Conservation (phyloP, 108 stramenopile species). For the Heterococcus sp. region DNA sequence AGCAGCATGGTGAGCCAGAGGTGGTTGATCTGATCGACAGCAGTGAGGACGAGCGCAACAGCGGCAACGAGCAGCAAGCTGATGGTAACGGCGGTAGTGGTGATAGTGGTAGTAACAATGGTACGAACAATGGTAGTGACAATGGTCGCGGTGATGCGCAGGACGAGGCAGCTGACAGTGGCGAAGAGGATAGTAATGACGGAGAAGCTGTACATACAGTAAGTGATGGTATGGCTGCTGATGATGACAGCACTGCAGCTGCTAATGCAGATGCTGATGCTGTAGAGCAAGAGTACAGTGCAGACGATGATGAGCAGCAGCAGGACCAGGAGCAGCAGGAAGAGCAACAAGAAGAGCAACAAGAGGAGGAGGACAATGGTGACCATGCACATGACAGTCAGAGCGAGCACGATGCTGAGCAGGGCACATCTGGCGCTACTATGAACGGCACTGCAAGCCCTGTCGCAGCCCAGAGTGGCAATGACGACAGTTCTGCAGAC, state of each 20-base stretch:
- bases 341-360: too few species aligned
- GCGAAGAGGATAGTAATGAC: not conserved
- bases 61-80: not conserved
- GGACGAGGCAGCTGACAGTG: not conserved
- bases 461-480: too few species aligned
- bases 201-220: not conserved
- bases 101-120: not conserved
- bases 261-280: conserved; percentile 15
- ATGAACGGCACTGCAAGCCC: too few species aligned
- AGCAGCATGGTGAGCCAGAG: not conserved
- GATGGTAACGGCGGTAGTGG: not conserved
- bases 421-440: too few species aligned
- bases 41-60: not conserved
- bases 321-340: too few species aligned
- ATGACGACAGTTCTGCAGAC: too few species aligned
- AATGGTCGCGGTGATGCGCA: not conserved
- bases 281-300: conserved; percentile 21
- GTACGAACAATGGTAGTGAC: too few species aligned
- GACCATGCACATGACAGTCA: too few species aligned
- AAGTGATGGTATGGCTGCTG: not conserved
- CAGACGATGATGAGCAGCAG: too few species aligned
- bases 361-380: too few species aligned
- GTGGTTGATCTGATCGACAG: not conserved
- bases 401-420: too few species aligned
- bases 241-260: not conserved